These are phyloP conservation scores for Hirschioporus abietinus DNA, from an alignment of 768 basidiomycete species.

Conservation along the genomic window DNA sequence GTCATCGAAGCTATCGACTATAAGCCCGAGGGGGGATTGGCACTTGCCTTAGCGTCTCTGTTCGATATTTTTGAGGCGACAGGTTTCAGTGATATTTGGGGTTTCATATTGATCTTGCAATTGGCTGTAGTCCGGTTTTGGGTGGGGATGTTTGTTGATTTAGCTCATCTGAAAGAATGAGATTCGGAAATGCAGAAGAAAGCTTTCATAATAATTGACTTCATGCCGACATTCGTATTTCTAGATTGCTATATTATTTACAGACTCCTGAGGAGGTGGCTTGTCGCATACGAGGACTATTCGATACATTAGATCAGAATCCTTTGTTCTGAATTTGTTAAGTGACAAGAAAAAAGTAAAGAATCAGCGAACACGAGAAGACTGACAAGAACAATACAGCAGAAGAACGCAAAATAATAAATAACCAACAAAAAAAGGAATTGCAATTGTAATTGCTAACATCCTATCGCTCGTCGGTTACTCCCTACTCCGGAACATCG, in stretches of 20 bases:
- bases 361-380: background rate
- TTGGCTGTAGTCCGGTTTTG: background rate
- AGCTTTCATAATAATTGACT: too few species aligned
- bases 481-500: background rate
- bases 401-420: background rate
- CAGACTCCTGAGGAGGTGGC: background rate
- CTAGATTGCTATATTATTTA: background rate
- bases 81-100: conserved; percentile 28
- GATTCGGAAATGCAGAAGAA: background rate
- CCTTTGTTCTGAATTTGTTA: background rate
- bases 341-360: background rate
- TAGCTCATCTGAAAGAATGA: background rate
- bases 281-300: background rate
- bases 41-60: conserved; percentile 21
- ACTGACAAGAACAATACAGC: background rate
- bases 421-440: background rate
- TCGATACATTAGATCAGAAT: conserved; percentile 1
- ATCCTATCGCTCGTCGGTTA: background rate
- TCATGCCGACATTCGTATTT: background rate
- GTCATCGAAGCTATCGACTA: conserved; percentile 35
- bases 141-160: background rate
- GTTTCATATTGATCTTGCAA: conserved; percentile 16
- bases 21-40: conserved; percentile 13
- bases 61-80: conserved; percentile 37
- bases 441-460: background rate